Percentiles rank a stretch among this genome's conserved stretches.
phyloP scores from a whole-genome alignment of 2,329 filamentous ascomycete genomes.

The Dactylellina sp. region DNA sequence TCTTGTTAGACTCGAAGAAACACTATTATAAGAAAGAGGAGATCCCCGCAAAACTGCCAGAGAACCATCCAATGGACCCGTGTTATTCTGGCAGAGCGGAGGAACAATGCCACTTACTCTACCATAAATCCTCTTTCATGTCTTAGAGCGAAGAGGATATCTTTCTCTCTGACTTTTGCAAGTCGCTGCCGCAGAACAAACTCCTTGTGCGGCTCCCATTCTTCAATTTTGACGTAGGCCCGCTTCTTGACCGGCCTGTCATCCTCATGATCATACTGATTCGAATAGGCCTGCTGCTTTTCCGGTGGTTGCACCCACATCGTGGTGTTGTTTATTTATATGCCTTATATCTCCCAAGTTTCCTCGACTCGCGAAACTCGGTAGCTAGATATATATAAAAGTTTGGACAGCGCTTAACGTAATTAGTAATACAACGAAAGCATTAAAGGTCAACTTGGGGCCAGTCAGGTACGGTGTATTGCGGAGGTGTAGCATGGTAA shows the following conservation, averaged over 20 bases:
- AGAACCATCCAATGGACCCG: background rate
- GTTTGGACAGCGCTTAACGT: background rate
- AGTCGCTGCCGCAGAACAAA: conserved; percentile 45
- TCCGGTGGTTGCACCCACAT: conserved; percentile 35
- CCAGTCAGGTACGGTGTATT: conserved; percentile 22
- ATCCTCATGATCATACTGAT: conserved; percentile 23
- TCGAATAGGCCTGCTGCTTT: conserved; percentile 10
- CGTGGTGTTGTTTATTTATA: conserved; percentile 5
- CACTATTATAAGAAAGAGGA: background rate
- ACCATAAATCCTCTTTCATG: conserved; percentile 48
- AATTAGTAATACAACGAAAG: background rate
- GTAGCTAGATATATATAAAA: background rate
- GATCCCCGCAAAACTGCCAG: background rate
- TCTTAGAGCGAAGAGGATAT: conserved; percentile 44
- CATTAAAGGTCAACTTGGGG: background rate
- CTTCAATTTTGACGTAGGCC: conserved; percentile 52
- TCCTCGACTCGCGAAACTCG: background rate
- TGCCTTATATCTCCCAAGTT: background rate
- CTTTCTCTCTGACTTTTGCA: conserved; percentile 49
- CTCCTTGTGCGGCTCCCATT: conserved; percentile 55
- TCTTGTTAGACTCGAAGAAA: background rate
- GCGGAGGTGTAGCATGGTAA: conserved; percentile 3
- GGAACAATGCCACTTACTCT: conserved; percentile 21
- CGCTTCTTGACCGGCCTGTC: conserved; percentile 26
- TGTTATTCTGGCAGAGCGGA: background rate